Evolutionary conservation across 73 alveolate species (phyloP), one percentile per base, ranked within the genome.

Genomic region (Strombidium stylifer): DNA sequence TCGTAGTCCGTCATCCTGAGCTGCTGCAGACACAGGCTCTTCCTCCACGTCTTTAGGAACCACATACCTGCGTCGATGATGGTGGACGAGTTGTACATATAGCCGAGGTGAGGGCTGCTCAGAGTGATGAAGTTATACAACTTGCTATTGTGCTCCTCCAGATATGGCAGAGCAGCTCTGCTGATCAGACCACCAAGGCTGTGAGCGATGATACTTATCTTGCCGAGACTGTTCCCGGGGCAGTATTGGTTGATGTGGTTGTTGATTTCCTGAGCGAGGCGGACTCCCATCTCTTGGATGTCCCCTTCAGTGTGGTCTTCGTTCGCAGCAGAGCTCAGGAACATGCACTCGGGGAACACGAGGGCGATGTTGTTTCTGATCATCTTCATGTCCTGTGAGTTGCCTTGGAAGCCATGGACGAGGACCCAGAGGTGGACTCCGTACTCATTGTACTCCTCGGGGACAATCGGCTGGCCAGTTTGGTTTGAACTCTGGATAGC

Each of bases 391-490:
- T 96, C 99, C 59, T 91, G 88, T 21, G 98, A 84, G 72, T 96
- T 96, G 18, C 99, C 99, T 80, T 96, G 86, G 57, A 96, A 96
- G 32, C 99, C 99, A 69, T 96, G 99, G 20, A 93, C 98, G 66
- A 96, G 81, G 27, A 96, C 96, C 40, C 93, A 83, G 67, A 96
- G 74, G 79, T 96, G 99, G 36, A 89, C 86, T 12, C 97, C 99
- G 46, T 80, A 52, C 45, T 54, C 74, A 66, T 81, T 69, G 32
- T 77, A 85, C 36, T 52, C 90, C 7, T 41, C 67, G 36, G 54
- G 68, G 15, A 40, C 85, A 45, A 42, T 32, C 41, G 69, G 76
- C 69, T 53, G 51, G 64, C 48, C 41, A 11, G 44, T 18, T 61
- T 52, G 34, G 73, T 48, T 14, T 0, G 37, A 46, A 42, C 8